A percentile compares a stretch with the other conserved stretches of the same genome.
These are phyloP conservation scores for Aspergillus felis DNA, from an alignment of 2,329 filamentous ascomycete genomes.

Conservation along the genomic window DNA sequence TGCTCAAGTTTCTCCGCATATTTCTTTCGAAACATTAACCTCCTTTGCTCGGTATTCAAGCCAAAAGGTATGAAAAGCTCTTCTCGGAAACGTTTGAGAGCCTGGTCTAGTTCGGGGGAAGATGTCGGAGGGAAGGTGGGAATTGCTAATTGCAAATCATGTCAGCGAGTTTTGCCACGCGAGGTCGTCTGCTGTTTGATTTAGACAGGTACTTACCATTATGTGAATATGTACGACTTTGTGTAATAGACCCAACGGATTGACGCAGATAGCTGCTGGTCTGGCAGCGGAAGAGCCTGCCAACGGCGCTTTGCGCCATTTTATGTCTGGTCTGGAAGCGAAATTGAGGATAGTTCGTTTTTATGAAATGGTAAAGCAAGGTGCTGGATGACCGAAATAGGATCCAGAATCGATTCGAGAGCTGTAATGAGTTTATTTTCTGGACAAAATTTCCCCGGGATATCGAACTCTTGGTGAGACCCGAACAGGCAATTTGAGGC, in stretches of 20 bases:
- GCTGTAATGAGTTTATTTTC: constrained; percentile 4
- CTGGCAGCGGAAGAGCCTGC: constrained; percentile 37
- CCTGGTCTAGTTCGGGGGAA: constrained; percentile 38
- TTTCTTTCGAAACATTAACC: constrained; percentile 37
- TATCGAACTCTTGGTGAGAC: constrained; percentile 13
- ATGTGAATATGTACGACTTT: constrained; percentile 29
- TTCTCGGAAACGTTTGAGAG: constrained; percentile 40
- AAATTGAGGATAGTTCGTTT: background rate
- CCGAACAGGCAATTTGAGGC: constrained; percentile 25
- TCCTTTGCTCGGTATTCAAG: constrained; percentile 34
- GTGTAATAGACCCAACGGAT: constrained; percentile 27
- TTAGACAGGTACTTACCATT: constrained; percentile 21
- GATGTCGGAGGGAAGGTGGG: constrained; percentile 38
- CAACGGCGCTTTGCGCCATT: constrained; percentile 39
- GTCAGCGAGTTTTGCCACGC: background rate
- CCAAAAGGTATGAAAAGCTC: constrained; percentile 43
- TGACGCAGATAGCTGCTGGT: constrained; percentile 29
- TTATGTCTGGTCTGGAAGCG: constrained; percentile 1
- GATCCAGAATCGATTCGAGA: constrained; percentile 7
- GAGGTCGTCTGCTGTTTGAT: background rate
- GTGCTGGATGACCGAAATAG: background rate
- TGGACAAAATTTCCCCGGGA: constrained; percentile 27
- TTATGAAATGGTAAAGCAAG: no score
- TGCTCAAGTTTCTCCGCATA: constrained; percentile 33
- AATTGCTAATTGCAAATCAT: constrained; percentile 23